A percentile compares a stretch with the other conserved stretches of the same genome.
Conservation (phyloP, 106 monocot species). For the Apostasia shenzhenica region DNA sequence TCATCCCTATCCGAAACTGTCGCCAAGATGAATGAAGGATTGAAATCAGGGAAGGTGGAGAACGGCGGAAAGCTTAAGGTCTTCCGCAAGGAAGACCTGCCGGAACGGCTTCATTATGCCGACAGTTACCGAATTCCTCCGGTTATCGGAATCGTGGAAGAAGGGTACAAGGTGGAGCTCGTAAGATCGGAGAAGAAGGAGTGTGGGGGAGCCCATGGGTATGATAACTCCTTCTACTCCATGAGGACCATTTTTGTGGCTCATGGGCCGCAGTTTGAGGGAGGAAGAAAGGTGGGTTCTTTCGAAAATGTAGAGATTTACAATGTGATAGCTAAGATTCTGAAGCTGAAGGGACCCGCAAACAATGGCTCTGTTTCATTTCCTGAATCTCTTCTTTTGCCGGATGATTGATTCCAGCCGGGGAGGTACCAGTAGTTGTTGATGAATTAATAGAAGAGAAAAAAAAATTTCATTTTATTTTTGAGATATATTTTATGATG, state of each 20-base stretch:
- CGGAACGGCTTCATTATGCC: slow-evolving; percentile 41
- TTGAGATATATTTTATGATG: too few species aligned
- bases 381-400: slow-evolving; percentile 29
- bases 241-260: slow-evolving; percentile 59
- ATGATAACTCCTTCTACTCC: slow-evolving; percentile 45
- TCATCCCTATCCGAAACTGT: slow-evolving; percentile 30
- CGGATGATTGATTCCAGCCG: not conserved
- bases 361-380: slow-evolving; percentile 55
- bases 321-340: slow-evolving; percentile 42
- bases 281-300: slow-evolving; percentile 33
- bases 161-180: slow-evolving; percentile 43
- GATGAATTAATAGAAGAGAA: too few species aligned
- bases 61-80: slow-evolving; percentile 32
- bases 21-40: slow-evolving; percentile 36
- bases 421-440: too few species aligned
- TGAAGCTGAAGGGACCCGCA: slow-evolving; percentile 33
- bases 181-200: slow-evolving; percentile 9
- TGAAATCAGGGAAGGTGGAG: slow-evolving; percentile 36
- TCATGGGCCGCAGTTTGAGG: slow-evolving; percentile 44
- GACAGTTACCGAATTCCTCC: slow-evolving; percentile 38
- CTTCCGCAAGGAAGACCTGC: slow-evolving; percentile 57
- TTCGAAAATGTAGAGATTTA: slow-evolving; percentile 60
- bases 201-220: slow-evolving; percentile 57
- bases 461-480: too few species aligned
- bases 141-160: slow-evolving; percentile 41